A percentile compares a stretch with the other conserved stretches of the same genome.
phyloP scores from a whole-genome alignment of 805 yeast genomes.

The Metschnikowia arizonensis region DNA sequence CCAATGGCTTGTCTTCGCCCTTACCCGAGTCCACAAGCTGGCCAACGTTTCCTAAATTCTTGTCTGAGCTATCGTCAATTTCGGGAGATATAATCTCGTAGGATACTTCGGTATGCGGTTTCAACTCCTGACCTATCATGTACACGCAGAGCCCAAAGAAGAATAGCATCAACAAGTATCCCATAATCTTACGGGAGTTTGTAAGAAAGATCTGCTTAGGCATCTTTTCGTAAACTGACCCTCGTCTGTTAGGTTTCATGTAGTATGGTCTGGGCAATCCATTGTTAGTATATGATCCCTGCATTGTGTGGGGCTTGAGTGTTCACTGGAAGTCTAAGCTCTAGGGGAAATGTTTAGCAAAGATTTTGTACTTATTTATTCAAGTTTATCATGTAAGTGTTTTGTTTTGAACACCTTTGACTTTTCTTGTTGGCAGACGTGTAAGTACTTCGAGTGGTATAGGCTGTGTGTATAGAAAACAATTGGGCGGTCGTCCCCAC shows the following conservation, averaged over 20 bases:
- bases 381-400: not conserved
- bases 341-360: not conserved
- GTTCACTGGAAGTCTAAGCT: not conserved
- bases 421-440: not conserved
- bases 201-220: slow-evolving; percentile 31
- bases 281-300: slow-evolving; percentile 39
- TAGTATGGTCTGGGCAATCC: slow-evolving; percentile 46
- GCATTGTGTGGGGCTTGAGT: slow-evolving; percentile 27
- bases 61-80: slow-evolving; percentile 4
- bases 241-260: slow-evolving; percentile 40
- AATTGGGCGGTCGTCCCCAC: not conserved
- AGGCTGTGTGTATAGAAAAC: not conserved
- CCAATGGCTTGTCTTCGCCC: slow-evolving; percentile 31
- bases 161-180: slow-evolving; percentile 33
- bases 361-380: not conserved
- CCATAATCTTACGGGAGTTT: slow-evolving; percentile 36
- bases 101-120: slow-evolving; percentile 23
- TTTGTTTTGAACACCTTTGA: not conserved
- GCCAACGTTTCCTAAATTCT: slow-evolving; percentile 26
- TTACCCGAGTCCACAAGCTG: slow-evolving; percentile 25
- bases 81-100: slow-evolving; percentile 26
- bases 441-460: not conserved
- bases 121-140: slow-evolving; percentile 36
- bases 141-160: slow-evolving; percentile 33
- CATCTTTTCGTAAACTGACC: slow-evolving; percentile 34